Evolutionary conservation across 441 rosid species (phyloP), one percentile per base, ranked within the genome.

Genomic region (Gossypium gossypioides): DNA sequence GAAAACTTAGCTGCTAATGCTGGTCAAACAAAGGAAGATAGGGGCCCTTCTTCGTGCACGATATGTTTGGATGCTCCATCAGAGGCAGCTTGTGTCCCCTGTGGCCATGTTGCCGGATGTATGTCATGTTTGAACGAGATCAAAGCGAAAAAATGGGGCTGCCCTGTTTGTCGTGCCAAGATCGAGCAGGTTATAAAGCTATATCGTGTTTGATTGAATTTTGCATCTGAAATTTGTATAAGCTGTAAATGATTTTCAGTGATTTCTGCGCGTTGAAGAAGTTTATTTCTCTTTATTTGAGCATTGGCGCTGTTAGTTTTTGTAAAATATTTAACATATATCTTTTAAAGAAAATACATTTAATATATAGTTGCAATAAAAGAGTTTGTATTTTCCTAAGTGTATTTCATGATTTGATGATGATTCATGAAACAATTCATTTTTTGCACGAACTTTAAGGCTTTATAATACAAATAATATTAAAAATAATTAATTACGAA

Each of bases 91-190:
- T 94, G 97, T 58, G 85, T 92, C 16, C 99, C 97, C 6, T 94
- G 99, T 65, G 99, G 99, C 40, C 99, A 94, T 80, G 91, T 92
- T 75, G 97, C 91, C 0, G 99, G 99, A 27, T 94, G 99, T 72
- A 87, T 94, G 91, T 81, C 97, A 59, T 92, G 97, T 81, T 76
- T 94, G 79, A 87, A 84, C 6, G 95, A 94, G 86, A 73, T 94
- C 83, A 87, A 84, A 80, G 80, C 86, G 77, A 92, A 92, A 82
- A 89, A 94, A 71, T 87, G 92, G 91, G 97, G 97, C 69, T 92
- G 97, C 86, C 97, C 97, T 0, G 91, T 94, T 6, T 91, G 97
- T 69, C 97, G 97, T 12, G 79, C 96, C 52, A 85, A 87, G 86
- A 90, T 92, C 52, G 83, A 85, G 73, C 93, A 91, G 85, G 81